Percentiles rank a stretch among this genome's conserved stretches.
phyloP scores from a whole-genome alignment of 2,329 filamentous ascomycete species.

The Didymella pomorum region DNA sequence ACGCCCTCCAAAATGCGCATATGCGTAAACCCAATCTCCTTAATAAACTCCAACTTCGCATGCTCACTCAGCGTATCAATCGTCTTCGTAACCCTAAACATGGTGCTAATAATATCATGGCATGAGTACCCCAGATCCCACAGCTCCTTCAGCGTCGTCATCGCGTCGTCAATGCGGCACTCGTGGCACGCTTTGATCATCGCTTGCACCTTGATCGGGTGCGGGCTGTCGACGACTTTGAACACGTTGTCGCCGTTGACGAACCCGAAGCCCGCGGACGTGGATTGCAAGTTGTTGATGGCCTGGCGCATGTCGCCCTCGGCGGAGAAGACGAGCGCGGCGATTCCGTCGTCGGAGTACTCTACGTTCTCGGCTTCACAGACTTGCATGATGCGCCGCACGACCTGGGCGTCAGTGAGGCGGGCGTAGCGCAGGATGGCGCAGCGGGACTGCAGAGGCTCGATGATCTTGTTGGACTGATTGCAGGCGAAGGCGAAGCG shows the following conservation, averaged over 20 bases:
- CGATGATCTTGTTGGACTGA: slow-evolving; percentile 98
- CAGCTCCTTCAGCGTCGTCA: slow-evolving; percentile 86
- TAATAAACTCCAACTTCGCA: slow-evolving; percentile 95
- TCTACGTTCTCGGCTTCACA: slow-evolving; percentile 90
- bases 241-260: slow-evolving; percentile 99
- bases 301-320: slow-evolving; percentile 99
- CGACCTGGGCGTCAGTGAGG: slow-evolving; percentile 89
- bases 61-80: slow-evolving; percentile 92
- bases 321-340: slow-evolving; percentile 94
- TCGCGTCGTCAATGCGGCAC: slow-evolving; percentile 84
- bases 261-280: slow-evolving; percentile 90
- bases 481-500: slow-evolving; percentile 98
- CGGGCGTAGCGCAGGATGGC: slow-evolving; percentile 94
- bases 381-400: slow-evolving; percentile 89
- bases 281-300: slow-evolving; percentile 97
- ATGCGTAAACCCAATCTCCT: slow-evolving; percentile 97
- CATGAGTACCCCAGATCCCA: slow-evolving; percentile 98
- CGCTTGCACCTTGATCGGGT: slow-evolving; percentile 97
- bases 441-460: slow-evolving; percentile 96
- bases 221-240: slow-evolving; percentile 94
- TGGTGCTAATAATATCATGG: slow-evolving; percentile 98
- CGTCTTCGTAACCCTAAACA: slow-evolving; percentile 98
- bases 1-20: slow-evolving; percentile 99
- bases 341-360: slow-evolving; percentile 90
- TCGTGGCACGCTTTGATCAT: slow-evolving; percentile 99